Conservation (phyloP, 768 basidiomycete genomes). For the Termitomyces bulborhizus region DNA sequence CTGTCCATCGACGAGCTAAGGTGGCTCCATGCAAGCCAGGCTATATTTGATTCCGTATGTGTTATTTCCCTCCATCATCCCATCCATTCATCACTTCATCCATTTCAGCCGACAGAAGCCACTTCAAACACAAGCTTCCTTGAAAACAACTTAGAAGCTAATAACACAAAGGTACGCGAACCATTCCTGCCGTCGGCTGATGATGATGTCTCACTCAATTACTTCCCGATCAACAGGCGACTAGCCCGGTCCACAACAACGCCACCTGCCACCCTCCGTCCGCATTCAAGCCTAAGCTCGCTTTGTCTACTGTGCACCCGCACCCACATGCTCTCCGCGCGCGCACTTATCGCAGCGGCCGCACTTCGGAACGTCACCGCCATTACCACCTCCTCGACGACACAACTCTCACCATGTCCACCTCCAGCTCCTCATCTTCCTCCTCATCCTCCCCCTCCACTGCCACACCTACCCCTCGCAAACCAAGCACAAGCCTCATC, state of each 20-base stretch:
- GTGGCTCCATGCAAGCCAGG: constrained; percentile 40
- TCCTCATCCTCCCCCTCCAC: background rate
- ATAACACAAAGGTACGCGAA: background rate
- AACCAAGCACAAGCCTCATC: constrained; percentile 4
- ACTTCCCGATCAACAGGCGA: background rate
- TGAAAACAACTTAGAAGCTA: background rate
- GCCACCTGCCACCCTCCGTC: too few species aligned
- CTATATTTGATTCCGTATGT: constrained; percentile 11
- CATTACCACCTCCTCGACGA: constrained; percentile 1
- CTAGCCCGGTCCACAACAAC: background rate
- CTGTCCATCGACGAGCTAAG: constrained; percentile 41
- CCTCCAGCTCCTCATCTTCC: background rate
- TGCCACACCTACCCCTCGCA: constrained; percentile 1
- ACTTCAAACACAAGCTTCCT: background rate
- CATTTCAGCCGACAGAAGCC: background rate
- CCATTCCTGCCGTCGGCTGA: background rate
- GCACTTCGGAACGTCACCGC: background rate
- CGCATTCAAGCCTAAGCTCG: background rate
- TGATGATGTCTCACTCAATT: too few species aligned
- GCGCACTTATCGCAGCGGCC: background rate
- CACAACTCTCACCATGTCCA: background rate
- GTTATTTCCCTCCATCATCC: too few species aligned
- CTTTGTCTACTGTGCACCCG: background rate
- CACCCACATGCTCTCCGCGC: background rate
- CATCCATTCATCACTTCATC: background rate